Evolutionary conservation across 306 rosid genomes (phyloP).

Genomic region (Notholithocarpus densiflorus): DNA sequence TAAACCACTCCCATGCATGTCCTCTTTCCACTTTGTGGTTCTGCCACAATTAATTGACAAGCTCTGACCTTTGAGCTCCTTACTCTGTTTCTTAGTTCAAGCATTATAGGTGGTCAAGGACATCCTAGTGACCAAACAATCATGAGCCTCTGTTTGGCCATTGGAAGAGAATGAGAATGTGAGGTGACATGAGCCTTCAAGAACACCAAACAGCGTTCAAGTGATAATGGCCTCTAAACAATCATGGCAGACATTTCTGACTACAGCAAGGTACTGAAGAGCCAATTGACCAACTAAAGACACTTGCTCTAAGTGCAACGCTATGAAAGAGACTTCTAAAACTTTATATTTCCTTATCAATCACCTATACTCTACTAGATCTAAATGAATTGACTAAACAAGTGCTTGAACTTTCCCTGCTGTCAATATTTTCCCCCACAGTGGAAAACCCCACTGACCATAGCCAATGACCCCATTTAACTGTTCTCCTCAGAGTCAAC

Average conservation of each 20-base stretch:
- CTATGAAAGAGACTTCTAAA: not conserved
- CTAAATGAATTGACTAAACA: not conserved
- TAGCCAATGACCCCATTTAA: not conserved
- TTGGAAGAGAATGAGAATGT: not conserved
- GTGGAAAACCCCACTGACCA: not conserved
- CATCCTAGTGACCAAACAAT: not conserved
- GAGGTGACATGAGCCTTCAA: not conserved
- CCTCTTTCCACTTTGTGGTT: not conserved
- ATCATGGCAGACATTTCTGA: not conserved
- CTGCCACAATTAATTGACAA: not conserved
- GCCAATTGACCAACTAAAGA: not conserved
- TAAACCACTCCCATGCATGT: not conserved
- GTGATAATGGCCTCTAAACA: not conserved
- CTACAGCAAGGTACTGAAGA: not conserved
- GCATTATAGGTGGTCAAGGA: not conserved
- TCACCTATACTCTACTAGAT: not conserved
- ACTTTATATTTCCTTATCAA: not conserved
- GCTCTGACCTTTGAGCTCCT: constrained; percentile 9
- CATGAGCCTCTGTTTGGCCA: no score
- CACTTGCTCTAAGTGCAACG: not conserved
- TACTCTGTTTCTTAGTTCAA: not conserved
- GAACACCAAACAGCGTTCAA: not conserved
- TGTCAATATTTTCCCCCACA: not conserved
- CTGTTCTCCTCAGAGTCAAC: not conserved
- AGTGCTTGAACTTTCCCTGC: not conserved